Evolutionary conservation across 495 filamentous ascomycete species (phyloP).

Genomic region (Penicillium chermesinum): DNA sequence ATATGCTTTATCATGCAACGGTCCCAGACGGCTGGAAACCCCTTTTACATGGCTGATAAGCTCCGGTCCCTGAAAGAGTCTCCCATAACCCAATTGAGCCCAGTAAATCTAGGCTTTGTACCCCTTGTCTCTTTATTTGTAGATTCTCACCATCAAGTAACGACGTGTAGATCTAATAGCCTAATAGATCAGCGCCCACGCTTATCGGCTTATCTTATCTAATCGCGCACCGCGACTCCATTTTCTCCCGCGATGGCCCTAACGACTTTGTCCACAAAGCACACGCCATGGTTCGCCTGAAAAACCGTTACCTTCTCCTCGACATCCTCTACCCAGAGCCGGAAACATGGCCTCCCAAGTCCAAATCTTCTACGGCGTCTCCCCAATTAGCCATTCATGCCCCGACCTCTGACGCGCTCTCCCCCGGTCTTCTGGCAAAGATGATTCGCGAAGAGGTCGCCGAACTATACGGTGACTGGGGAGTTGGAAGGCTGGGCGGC

Average conservation of each 20-base stretch:
- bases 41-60: too few species aligned
- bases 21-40: too few species aligned
- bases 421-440: conserved; percentile 55
- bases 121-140: too few species aligned
- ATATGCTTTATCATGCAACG: too few species aligned
- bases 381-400: conserved; percentile 63
- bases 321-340: conserved; percentile 81
- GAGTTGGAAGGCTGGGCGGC: conserved; percentile 57
- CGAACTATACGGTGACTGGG: conserved; percentile 86
- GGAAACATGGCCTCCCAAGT: conserved; percentile 26
- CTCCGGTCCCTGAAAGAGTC: too few species aligned
- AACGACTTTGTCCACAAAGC: background rate
- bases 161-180: too few species aligned
- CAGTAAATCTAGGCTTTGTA: too few species aligned
- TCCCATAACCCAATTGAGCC: too few species aligned
- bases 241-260: background rate
- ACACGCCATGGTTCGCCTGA: conserved; percentile 80
- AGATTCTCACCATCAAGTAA: too few species aligned
- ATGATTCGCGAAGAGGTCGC: conserved; percentile 64
- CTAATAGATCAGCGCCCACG: too few species aligned
- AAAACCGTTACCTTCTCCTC: conserved; percentile 89
- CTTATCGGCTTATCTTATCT: conserved; percentile 6
- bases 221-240: background rate
- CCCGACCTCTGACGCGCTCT: conserved; percentile 65
- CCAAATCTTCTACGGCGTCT: conserved; percentile 10